Evolutionary conservation across 2,329 filamentous ascomycete genomes (phyloP), one percentile per base, ranked within the genome.

Genomic region (Fusarium protoensiforme): DNA sequence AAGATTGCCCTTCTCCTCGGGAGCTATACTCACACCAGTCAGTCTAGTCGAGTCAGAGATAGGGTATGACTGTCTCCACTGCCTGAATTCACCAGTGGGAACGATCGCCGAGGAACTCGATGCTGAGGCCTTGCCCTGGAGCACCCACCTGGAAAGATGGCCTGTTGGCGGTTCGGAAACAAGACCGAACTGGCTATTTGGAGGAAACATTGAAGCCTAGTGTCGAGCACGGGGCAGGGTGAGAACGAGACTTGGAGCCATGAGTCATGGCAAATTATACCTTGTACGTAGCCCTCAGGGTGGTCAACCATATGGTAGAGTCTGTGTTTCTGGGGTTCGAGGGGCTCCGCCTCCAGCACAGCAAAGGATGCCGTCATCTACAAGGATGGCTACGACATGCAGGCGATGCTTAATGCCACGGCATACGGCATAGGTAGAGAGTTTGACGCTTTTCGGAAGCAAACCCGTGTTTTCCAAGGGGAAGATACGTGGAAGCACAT

Each of bases 61-160:
- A 18, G 29, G 31, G 36, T 39, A 53, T 56, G 27, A 48, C 36
- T 22, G 54, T 33, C 14, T 18, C 29, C 31, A 10, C 24, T 0
- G 1, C 3, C 2, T 7, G 8, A 3, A 9, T 22, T 35, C n/a
- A 22, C 70, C 62, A 73, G 66, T 73, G 70, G 70, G 70, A 73
- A 46, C 8, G 66, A 73, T 64, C 46, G 53, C 70, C 70, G 70
- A 73, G 22, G 4, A 22, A 36, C 27, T 38, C 33, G 20, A 57
- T 35, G 14, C 31, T n/a, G 20, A 7, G 31, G 31, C 20, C 51
- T 54, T 35, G 27, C 11, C 29, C n/a, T 5, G 18, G 14, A 31
- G 48, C 33, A 16, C 24, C 14, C 38, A 13, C n/a, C 9, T 9
- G 31, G 51, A 24, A 36, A 10, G 20, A 56, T 56, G 51, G 18